Base-by-base conservation (phyloP, 1,139 yeast species). In the Suhomyces maxii region DNA sequence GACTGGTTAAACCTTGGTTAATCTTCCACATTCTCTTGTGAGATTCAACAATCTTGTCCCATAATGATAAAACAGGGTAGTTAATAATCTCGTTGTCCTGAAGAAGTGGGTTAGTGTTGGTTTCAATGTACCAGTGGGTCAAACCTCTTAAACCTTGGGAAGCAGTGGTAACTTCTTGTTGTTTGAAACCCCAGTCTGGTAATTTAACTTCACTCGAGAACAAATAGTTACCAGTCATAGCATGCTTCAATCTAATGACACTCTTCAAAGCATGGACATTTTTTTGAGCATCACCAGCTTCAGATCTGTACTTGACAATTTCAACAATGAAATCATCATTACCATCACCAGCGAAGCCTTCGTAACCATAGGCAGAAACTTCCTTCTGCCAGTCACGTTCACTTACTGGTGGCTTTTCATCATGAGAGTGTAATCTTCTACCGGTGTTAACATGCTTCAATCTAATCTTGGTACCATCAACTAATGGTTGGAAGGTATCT, bases 321-420 rank as follows among this genome's bases (percentile, higher is more conserved):
- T 93, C 97, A 48, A 95, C 88, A 50, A 89, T 74, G 73, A 91
- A 95, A 68, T 90, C 95, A 71, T 95, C 99, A 68, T 95, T 95
- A 53, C 91, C 89, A 71, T 95, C 99, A 62, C 99, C 99, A 18
- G 66, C 83, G 60, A 93, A 95, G 6, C 95, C 97, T 42, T 86
- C 89, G 62, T 69, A 88, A 14, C 99, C 99, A 63, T 95, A 95
- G 65, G 89, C 83, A 13, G 96, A 83, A 26, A 83, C 96, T 72
- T 95, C 99, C 68, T 89, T 89, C 71, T 90, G 96, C 95, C 97
- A 95, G 62, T 93, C 99, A 57, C 85, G 84, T 63, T 86, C 91
- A 52, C 91, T 78, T 26, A 91, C 96, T 14, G 97, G 96, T 26
- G 98, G 91, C 63, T 95, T 86, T 64, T 89, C 88, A 65, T 93